Percentiles rank a stretch among this genome's conserved stretches.
These are phyloP conservation scores for Ophiostoma sp. DNA, from an alignment of 2,329 filamentous ascomycete species.

Conservation along the genomic window DNA sequence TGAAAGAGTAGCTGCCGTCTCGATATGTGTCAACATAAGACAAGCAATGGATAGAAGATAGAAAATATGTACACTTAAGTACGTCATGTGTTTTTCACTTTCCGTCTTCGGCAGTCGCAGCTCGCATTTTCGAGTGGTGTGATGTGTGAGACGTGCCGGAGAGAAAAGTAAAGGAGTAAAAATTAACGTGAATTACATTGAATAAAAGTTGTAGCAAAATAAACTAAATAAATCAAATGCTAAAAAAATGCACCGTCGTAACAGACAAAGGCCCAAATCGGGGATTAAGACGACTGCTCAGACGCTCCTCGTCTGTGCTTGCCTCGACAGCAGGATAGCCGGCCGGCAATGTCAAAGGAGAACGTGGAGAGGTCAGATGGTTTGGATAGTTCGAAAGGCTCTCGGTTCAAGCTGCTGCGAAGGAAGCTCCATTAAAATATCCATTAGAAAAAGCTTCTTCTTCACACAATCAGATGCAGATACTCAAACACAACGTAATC, in stretches of 20 bases:
- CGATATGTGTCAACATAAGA: constrained; percentile 2
- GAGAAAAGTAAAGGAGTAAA: neutral
- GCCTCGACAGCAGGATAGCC: neutral
- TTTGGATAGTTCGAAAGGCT: neutral
- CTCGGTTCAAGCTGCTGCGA: neutral
- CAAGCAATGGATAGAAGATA: neutral
- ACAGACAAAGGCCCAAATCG: too few relatives aligned
- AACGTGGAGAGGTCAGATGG: neutral
- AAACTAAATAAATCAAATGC: neutral
- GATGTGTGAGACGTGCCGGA: neutral
- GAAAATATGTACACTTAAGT: neutral
- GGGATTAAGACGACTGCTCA: neutral
- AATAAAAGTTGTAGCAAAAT: neutral
- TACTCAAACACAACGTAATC: neutral
- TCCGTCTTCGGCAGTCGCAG: neutral
- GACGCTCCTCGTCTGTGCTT: constrained; percentile 3
- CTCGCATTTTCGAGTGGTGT: neutral
- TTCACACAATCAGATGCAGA: neutral
- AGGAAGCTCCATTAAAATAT: neutral
- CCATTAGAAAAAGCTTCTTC: neutral
- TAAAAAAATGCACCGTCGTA: neutral
- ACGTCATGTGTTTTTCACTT: neutral
- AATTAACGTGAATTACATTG: neutral
- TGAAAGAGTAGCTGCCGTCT: neutral
- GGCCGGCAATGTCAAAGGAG: neutral